A percentile compares a stretch with the other conserved stretches of the same genome.
phyloP scores from a whole-genome alignment of 2,329 filamentous ascomycete species.

The Amauroascus verrucosus region DNA sequence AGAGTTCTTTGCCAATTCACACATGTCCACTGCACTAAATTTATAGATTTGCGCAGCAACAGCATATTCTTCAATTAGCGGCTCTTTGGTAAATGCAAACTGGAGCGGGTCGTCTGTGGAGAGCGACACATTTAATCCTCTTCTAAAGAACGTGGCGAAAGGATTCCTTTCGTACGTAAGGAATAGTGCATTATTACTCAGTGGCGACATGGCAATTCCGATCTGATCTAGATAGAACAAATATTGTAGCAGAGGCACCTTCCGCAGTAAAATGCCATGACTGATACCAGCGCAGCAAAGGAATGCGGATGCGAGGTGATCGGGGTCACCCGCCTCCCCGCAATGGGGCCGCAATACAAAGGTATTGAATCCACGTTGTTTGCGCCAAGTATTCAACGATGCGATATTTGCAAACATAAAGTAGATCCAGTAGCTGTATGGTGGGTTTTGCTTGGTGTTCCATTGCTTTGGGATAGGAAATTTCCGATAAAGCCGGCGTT shows the following conservation, averaged over 20 bases:
- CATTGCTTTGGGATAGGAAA: conserved; percentile 84
- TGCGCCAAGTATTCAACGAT: conserved; percentile 84
- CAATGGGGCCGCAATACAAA: conserved; percentile 89
- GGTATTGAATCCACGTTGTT: conserved; percentile 87
- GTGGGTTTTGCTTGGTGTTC: conserved; percentile 88
- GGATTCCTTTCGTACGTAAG: conserved; percentile 94
- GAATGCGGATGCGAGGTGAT: conserved; percentile 84
- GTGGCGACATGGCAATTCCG: conserved; percentile 96
- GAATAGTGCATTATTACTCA: conserved; percentile 96
- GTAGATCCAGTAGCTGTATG: conserved; percentile 99
- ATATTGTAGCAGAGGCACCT: conserved; percentile 90
- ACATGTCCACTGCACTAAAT: conserved; percentile 94
- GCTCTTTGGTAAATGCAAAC: conserved; percentile 97
- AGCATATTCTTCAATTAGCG: conserved; percentile 93
- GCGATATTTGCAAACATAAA: conserved; percentile 90
- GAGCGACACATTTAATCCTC: conserved; percentile 87
- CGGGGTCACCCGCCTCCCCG: conserved; percentile 91
- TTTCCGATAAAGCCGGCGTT: conserved; percentile 88
- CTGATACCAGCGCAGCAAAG: conserved; percentile 95
- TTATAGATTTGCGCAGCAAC: conserved; percentile 99
- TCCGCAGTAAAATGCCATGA: conserved; percentile 82
- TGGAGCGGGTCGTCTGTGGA: conserved; percentile 96
- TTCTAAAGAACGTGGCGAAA: conserved; percentile 88
- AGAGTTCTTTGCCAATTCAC: conserved; percentile 90
- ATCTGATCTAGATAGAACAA: conserved; percentile 98